Evolutionary conservation across 1,284 basidiomycete species (phyloP).

Genomic region (Somion occarium): DNA sequence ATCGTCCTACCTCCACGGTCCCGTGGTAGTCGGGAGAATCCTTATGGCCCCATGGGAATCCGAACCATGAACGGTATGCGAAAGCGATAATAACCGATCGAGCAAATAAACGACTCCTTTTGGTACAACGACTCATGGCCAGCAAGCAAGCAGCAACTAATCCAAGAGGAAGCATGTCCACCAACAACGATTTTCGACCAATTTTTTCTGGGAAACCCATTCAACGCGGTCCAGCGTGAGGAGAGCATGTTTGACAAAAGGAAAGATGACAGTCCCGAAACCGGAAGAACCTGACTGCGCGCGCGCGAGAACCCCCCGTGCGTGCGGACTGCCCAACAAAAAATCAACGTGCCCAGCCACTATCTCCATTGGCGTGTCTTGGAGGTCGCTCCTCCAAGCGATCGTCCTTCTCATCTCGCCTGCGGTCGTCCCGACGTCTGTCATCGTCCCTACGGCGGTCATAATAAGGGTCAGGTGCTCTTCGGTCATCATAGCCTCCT

Average conservation of each 20-base stretch:
- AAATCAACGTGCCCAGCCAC: conserved; percentile 31
- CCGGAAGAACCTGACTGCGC: background rate
- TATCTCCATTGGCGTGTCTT: conserved; percentile 69
- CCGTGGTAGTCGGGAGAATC: background rate
- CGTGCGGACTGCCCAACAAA: conserved; percentile 11
- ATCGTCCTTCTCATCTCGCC: conserved; percentile 75
- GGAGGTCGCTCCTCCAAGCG: conserved; percentile 67
- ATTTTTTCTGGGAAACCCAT: conserved; percentile 8
- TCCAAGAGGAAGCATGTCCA: conserved; percentile 13
- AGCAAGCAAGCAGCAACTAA: conserved; percentile 13
- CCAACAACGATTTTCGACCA: conserved; percentile 15
- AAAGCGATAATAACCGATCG: conserved; percentile 21
- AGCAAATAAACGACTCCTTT: conserved; percentile 20
- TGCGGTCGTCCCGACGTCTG: conserved; percentile 64
- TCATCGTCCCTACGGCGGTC: conserved; percentile 74
- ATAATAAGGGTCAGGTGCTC: conserved; percentile 72
- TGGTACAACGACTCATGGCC: conserved; percentile 18
- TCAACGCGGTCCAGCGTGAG: conserved; percentile 8
- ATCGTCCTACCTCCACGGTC: background rate
- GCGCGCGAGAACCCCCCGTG: background rate
- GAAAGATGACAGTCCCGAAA: conserved; percentile 9
- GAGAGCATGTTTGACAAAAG: background rate
- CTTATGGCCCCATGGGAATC: background rate
- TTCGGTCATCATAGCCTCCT: conserved; percentile 70
- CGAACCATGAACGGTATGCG: background rate